Conservation (phyloP, 2,329 filamentous ascomycete species). For the Arthrobotrys musiformis region DNA sequence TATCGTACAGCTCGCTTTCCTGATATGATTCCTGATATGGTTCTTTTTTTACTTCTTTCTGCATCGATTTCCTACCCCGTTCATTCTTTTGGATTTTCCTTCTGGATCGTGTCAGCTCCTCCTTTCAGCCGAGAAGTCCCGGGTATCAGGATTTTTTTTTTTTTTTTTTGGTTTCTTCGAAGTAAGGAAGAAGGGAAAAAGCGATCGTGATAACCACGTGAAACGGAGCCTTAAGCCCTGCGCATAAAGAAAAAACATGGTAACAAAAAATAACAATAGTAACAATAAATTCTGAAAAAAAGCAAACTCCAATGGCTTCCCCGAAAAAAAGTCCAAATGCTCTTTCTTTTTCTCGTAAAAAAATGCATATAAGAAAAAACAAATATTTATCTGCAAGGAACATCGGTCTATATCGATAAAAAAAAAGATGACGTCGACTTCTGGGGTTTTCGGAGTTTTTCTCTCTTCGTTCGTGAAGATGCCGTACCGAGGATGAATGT, state of each 20-base stretch:
- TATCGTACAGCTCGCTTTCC: conserved; percentile 49
- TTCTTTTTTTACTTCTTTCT: neutral
- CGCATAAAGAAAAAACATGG: conserved; percentile 15
- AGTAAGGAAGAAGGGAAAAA: conserved; percentile 5
- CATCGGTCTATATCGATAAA: conserved; percentile 31
- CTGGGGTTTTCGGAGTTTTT: neutral
- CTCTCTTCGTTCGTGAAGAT: neutral
- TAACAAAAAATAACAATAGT: neutral
- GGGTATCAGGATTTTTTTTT: conserved; percentile 1
- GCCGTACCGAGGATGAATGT: conserved; percentile 1
- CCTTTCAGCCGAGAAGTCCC: conserved; percentile 11
- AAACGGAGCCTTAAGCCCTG: conserved; percentile 4
- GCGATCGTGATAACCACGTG: conserved; percentile 32
- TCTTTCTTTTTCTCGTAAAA: too few species aligned
- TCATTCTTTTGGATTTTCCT: neutral
- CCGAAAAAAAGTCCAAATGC: neutral
- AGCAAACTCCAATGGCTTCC: conserved; percentile 31
- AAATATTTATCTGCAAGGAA: conserved; percentile 24
- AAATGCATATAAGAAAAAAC: neutral
- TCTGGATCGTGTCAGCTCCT: too few species aligned
- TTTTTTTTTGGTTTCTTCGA: neutral
- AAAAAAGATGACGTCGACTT: conserved; percentile 25
- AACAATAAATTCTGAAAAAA: neutral
- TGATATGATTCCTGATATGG: conserved; percentile 19
- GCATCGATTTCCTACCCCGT: neutral